These are phyloP conservation scores for Hemileia vastatrix DNA, from an alignment of 1,284 basidiomycete species.

Conservation along the genomic window DNA sequence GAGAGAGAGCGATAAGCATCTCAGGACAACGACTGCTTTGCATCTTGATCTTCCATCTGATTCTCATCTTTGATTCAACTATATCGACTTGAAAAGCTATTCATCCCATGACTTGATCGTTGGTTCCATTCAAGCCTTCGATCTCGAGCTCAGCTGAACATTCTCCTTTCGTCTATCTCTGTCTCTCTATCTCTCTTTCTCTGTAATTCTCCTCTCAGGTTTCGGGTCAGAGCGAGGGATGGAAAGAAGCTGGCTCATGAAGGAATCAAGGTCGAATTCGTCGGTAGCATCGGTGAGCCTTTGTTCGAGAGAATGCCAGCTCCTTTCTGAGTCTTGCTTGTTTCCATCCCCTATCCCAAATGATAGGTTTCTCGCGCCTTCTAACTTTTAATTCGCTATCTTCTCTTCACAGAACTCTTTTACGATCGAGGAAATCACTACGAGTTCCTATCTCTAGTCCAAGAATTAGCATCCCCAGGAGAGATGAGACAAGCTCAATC, in stretches of 20 bases:
- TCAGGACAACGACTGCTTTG: too few species aligned
- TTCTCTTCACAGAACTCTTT: slow-evolving; percentile 62
- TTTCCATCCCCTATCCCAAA: background rate
- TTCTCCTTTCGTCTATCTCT: background rate
- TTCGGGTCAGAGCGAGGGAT: slow-evolving; percentile 74
- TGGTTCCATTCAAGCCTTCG: background rate
- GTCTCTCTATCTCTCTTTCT: background rate
- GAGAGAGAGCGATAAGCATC: too few species aligned
- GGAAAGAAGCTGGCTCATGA: slow-evolving; percentile 92
- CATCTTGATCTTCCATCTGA: too few species aligned
- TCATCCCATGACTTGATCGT: background rate
- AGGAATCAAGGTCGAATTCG: slow-evolving; percentile 94
- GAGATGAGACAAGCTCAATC: slow-evolving; percentile 91
- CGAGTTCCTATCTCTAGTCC: slow-evolving; percentile 87
- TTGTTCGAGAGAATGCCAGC: background rate
- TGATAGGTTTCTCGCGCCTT: slow-evolving; percentile 1
- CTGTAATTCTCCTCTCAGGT: slow-evolving; percentile 51
- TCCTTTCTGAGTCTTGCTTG: slow-evolving; percentile 6
- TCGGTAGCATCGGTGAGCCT: slow-evolving; percentile 79
- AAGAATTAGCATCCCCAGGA: slow-evolving; percentile 84
- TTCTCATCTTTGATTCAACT: too few species aligned
- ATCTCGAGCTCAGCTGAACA: background rate
- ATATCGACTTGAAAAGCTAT: too few species aligned
- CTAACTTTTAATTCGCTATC: background rate
- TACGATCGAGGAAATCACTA: slow-evolving; percentile 95